Percentiles rank a stretch among this genome's conserved stretches.
Conservation (phyloP, 2,329 filamentous ascomycete genomes). For the Xylaria arbuscula region DNA sequence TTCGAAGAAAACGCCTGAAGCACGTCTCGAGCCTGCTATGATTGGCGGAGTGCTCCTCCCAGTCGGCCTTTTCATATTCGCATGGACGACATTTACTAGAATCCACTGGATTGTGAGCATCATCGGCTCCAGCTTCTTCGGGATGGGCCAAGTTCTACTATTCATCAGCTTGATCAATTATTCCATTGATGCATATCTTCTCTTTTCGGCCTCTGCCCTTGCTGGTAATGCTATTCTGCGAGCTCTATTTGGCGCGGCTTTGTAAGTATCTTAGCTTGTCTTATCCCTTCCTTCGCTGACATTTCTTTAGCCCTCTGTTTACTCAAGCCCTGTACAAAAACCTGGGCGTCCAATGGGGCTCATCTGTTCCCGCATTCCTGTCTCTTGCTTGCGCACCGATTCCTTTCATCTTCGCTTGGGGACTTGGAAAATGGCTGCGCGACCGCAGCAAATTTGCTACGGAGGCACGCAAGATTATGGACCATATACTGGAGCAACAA, state of each 20-base stretch:
- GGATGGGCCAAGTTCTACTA: constrained; percentile 6
- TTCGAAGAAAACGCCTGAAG: constrained; percentile 14
- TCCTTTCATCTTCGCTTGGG: not conserved
- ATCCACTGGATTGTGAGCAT: constrained; percentile 24
- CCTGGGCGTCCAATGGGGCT: not conserved
- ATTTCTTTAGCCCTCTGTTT: not conserved
- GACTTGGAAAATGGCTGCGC: not conserved
- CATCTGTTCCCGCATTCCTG: not conserved
- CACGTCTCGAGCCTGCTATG: constrained; percentile 5
- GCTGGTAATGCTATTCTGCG: constrained; percentile 1
- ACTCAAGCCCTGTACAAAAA: not conserved
- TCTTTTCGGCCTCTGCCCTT: not conserved
- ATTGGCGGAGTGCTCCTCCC: constrained; percentile 7
- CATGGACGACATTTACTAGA: constrained; percentile 19
- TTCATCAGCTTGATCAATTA: constrained; percentile 17
- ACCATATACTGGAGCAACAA: not conserved
- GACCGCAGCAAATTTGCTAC: not conserved
- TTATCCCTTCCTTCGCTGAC: not conserved
- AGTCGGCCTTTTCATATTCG: constrained; percentile 28
- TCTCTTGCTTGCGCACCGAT: not conserved
- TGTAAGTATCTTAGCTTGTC: not conserved
- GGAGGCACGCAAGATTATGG: not conserved
- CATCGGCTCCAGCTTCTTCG: constrained; percentile 5
- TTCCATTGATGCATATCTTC: constrained; percentile 2
- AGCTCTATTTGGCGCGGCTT: not conserved